A percentile compares a stretch with the other conserved stretches of the same genome.
phyloP scores from a whole-genome alignment of 1,284 basidiomycete genomes.

The Hymenochaete sp. region DNA sequence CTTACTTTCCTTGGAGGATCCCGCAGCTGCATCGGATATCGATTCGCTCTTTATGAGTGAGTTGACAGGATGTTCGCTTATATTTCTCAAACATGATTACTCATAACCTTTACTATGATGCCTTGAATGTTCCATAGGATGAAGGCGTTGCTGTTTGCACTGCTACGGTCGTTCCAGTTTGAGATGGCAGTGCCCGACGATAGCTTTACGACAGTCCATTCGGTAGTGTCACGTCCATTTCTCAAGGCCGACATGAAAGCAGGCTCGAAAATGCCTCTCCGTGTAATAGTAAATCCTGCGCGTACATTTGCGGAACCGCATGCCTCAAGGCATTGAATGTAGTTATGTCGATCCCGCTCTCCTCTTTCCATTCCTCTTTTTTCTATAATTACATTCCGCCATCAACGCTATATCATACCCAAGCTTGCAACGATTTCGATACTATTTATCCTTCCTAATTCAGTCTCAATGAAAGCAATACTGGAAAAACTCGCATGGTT shows the following conservation, averaged over 20 bases:
- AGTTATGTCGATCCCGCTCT: no score
- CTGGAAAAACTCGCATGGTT: no score
- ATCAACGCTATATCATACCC: no score
- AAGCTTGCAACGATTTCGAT: no score
- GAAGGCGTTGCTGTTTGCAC: constrained; percentile 23
- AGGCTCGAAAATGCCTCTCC: constrained; percentile 22
- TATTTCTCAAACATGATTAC: neutral
- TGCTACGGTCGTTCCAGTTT: constrained; percentile 23
- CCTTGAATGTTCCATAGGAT: constrained; percentile 19
- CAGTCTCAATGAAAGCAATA: no score
- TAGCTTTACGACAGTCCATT: constrained; percentile 20
- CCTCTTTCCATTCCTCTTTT: no score
- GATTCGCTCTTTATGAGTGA: constrained; percentile 37
- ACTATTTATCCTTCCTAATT: no score
- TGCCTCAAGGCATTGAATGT: no score
- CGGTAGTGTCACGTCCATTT: constrained; percentile 18
- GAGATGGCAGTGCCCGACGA: constrained; percentile 21
- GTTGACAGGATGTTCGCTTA: constrained; percentile 16
- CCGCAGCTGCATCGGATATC: constrained; percentile 31
- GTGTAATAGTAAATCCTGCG: no score
- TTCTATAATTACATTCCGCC: no score
- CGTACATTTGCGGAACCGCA: no score
- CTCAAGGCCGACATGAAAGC: constrained; percentile 20
- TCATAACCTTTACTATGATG: neutral
- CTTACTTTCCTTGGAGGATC: constrained; percentile 28